Base-by-base conservation (phyloP, 371 early-diverging fungal species). In the Apophysomyces variabilis region DNA sequence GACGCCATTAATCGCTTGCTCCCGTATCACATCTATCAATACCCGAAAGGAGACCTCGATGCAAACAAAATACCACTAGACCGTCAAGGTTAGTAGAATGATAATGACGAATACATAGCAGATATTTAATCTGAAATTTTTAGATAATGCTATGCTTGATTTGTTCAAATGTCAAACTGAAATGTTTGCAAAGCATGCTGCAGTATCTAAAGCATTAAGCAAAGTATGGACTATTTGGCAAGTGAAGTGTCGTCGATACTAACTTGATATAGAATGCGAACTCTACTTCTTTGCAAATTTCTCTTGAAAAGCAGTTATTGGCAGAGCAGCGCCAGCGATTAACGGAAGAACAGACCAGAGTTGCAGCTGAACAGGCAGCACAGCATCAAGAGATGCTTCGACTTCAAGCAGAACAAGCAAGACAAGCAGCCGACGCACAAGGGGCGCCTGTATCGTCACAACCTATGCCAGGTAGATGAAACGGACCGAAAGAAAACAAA, bases 21-120 rank as follows among this genome's bases (percentile, higher is more conserved):
- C 41, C 92, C 92, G 7, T 92, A 83, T 68, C 92, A 92, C 61
- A 80, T 92, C 38, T 91, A 79, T 59, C 91, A 91, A 70, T 87
- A 89, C 65, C 90, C 89, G 1, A 78, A 85, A 13, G 67, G 71
- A 26, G 88, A 86, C 58, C 62, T 91, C n/a, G 86, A 89, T 39
- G 70, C 80, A 3, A 85, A 87, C 60, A 79, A 83, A 56, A 82
- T 81, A 44, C 84, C 82, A 14, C 56, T 79, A 39, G 78, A 76
- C 47, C 63, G 74, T 26, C 78, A 81, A 70, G 79, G 76, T 75
- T 66, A 36, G 3, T 26, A 26, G 32, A 3, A 26, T 26, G 3
- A 32, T 58, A 47, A 18, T 58, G n/a, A 9, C 60, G 32, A 3
- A 26, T 26, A 26, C 32, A 26, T 26, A 26, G 32, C 32, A 2